Percentiles rank a stretch among this genome's conserved stretches.
Conservation (phyloP, 129 eudicot genomes). For the Flaveria robusta region DNA sequence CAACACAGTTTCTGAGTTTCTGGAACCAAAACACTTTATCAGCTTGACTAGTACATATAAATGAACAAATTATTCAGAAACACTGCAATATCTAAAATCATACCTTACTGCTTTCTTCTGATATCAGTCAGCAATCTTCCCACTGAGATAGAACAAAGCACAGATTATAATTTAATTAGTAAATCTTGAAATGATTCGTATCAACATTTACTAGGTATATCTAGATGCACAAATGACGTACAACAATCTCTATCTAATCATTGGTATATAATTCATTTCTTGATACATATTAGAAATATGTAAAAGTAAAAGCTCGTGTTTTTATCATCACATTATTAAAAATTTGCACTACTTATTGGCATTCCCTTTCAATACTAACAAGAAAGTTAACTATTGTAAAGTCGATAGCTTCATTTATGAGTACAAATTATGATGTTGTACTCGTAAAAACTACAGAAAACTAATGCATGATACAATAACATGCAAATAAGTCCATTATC, state of each 20-base stretch:
- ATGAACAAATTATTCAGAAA: background rate
- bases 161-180: background rate
- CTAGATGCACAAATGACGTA: background rate
- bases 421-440: background rate
- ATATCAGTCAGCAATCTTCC: slow-evolving; percentile 39
- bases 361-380: background rate
- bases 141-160: slow-evolving; percentile 34
- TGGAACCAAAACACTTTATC: slow-evolving; percentile 3
- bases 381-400: background rate
- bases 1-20: slow-evolving; percentile 23
- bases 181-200: slow-evolving; percentile 2
- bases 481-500: background rate
- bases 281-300: background rate
- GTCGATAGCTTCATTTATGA: background rate
- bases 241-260: background rate
- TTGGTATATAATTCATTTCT: background rate
- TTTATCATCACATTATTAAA: background rate
- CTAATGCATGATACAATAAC: background rate
- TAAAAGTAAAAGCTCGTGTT: background rate
- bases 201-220: background rate
- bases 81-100: slow-evolving; percentile 16
- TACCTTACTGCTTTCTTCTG: slow-evolving; percentile 21
- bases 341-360: background rate
- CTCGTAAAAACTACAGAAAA: background rate
- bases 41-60: background rate